Base-by-base conservation (phyloP, 768 basidiomycete genomes). In the Naganishia antarctica region DNA sequence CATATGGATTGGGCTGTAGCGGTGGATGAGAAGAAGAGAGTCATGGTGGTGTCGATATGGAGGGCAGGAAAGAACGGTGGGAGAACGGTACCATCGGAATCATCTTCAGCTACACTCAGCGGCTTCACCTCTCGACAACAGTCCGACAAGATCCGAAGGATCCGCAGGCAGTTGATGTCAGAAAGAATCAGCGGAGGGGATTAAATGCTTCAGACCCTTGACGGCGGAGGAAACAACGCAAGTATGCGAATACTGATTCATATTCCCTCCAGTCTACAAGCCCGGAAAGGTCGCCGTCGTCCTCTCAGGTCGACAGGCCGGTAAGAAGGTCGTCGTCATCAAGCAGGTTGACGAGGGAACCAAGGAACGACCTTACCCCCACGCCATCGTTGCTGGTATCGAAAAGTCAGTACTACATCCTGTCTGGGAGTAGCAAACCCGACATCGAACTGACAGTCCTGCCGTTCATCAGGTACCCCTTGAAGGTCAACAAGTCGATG, bases 281-380 rank as follows among this genome's bases (percentile, higher is more conserved):
- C 79, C 79, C 71, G 78, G 78, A 73, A 79, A 79, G 71, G 78
- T 79, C 64, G 78, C 78, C 70, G 92, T 98, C 81, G 86, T 97
- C 80, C 90, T 98, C 78, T 90, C 92, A 81, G 96, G 96, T 78
- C 92, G 96, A 78, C 96, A 97, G 80, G 96, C 96, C 70, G 96
- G 96, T 77, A 91, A 90, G 83, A 99, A 99, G 84, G 94, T 97
- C 71, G 94, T 99, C 67, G 89, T 98, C 70, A 91, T 99, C 81
- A 96, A 93, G 82, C 94, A 97, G 80, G 78, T 86, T 68, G 96
- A 99, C 78, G 96, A 98, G 78, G 93, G 93, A 44, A 91, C 88
- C 72, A 97, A 97, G 81, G 91, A 92, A 72, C 84, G 90, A 68
- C 90, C 87, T 63, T 99, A 96, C 82, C 90, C 94, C 70, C 92